Conservation (phyloP, 1,284 basidiomycete species). For the Ceratobasidium sp. region DNA sequence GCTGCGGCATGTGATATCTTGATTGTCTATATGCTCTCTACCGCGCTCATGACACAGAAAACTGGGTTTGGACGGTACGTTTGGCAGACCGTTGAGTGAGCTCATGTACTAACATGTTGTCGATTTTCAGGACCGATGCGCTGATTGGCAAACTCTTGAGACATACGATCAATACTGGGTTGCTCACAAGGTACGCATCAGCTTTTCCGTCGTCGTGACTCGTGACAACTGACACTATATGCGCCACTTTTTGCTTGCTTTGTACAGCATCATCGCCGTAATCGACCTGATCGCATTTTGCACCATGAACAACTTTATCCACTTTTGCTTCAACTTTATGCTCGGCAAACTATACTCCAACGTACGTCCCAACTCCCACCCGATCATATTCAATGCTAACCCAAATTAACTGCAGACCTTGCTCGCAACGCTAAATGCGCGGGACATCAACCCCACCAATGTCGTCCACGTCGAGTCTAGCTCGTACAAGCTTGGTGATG, state of each 20-base stretch:
- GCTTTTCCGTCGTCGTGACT: neutral
- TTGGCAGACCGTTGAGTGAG: neutral
- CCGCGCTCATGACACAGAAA: constrained; percentile 51
- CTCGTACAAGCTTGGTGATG: constrained; percentile 11
- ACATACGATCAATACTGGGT: constrained; percentile 54
- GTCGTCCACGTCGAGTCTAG: constrained; percentile 17
- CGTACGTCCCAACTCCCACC: neutral
- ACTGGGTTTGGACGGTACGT: constrained; percentile 52
- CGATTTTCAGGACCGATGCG: constrained; percentile 50
- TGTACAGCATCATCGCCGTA: constrained; percentile 50
- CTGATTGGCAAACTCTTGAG: constrained; percentile 52
- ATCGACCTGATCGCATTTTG: constrained; percentile 50
- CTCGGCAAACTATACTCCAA: constrained; percentile 52
- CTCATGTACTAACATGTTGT: neutral
- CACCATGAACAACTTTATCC: constrained; percentile 51
- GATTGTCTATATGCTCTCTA: constrained; percentile 52
- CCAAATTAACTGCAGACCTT: neutral
- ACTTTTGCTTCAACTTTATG: constrained; percentile 54
- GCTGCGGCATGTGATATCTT: constrained; percentile 52
- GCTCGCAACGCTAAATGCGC: constrained; percentile 27
- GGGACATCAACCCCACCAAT: constrained; percentile 14
- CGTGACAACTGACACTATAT: neutral
- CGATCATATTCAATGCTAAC: neutral
- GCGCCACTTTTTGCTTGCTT: neutral
- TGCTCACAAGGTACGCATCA: constrained; percentile 51